Evolutionary conservation across 2,329 filamentous ascomycete species (phyloP).

Genomic region (Exserohilum turcica): DNA sequence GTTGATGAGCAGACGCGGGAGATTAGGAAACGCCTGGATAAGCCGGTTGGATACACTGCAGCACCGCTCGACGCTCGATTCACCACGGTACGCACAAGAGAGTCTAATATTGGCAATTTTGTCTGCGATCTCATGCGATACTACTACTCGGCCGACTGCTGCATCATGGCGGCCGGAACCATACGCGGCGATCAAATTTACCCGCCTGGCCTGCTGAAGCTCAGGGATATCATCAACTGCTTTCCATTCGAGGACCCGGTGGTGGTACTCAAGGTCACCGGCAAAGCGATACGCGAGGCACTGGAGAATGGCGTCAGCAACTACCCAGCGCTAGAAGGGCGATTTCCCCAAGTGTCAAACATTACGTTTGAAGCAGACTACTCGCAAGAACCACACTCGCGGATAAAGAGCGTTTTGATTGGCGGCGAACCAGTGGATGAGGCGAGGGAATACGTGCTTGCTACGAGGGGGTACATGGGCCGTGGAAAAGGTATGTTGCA

Average conservation of each 20-base stretch:
- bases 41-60: conserved; percentile 78
- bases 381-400: conserved; percentile 61
- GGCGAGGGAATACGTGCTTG: conserved; percentile 70
- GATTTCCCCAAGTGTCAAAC: conserved; percentile 86
- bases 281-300: conserved; percentile 75
- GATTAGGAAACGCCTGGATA: conserved; percentile 77
- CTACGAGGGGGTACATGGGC: conserved; percentile 86
- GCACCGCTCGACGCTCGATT: conserved; percentile 85
- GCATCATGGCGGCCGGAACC: conserved; percentile 82
- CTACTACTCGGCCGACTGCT: conserved; percentile 80
- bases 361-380: conserved; percentile 78
- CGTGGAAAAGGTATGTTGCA: conserved; percentile 65
- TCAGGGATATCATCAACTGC: conserved; percentile 85
- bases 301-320: conserved; percentile 81
- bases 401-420: conserved; percentile 68
- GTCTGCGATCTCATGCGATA: conserved; percentile 89
- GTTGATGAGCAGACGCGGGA: conserved; percentile 73
- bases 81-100: conserved; percentile 74
- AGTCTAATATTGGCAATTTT: conserved; percentile 89
- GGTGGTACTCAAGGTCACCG: conserved; percentile 73
- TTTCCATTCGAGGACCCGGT: conserved; percentile 94
- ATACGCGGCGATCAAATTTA: conserved; percentile 90
- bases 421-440: conserved; percentile 65
- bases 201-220: conserved; percentile 73
- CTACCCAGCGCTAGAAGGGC: conserved; percentile 80